Evolutionary conservation across 2,329 filamentous ascomycete species (phyloP).

Genomic region (Nothophoma quercina): DNA sequence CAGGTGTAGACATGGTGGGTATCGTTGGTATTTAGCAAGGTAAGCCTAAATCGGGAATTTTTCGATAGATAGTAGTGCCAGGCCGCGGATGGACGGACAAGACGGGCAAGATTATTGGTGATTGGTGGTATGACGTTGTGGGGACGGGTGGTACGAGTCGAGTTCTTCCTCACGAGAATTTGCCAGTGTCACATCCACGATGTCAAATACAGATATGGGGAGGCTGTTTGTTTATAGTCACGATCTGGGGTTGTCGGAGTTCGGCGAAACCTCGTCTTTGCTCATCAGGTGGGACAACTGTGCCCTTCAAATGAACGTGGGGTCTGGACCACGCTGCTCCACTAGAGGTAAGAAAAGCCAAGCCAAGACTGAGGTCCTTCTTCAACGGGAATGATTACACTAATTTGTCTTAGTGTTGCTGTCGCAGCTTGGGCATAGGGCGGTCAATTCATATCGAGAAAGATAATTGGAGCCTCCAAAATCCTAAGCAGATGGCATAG

Average conservation of each 20-base stretch:
- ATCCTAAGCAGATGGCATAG: neutral
- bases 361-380: slow-evolving; percentile 40
- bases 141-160: slow-evolving; percentile 12
- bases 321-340: slow-evolving; percentile 29
- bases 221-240: slow-evolving; percentile 27
- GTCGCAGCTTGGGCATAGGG: slow-evolving; percentile 4
- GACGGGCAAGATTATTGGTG: slow-evolving; percentile 2
- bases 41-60: slow-evolving; percentile 10
- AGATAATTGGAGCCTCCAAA: neutral
- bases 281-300: slow-evolving; percentile 34
- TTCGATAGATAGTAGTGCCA: slow-evolving; percentile 16
- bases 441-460: slow-evolving; percentile 3
- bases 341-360: slow-evolving; percentile 25
- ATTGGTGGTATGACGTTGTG: slow-evolving; percentile 21
- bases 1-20: slow-evolving; percentile 22
- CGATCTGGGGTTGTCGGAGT: slow-evolving; percentile 33
- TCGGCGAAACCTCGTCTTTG: slow-evolving; percentile 40
- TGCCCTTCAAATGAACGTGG: slow-evolving; percentile 25
- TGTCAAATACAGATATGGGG: neutral
- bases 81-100: slow-evolving; percentile 14
- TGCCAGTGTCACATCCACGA: slow-evolving; percentile 3
- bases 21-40: slow-evolving; percentile 16
- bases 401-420: slow-evolving; percentile 25
- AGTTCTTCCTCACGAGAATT: slow-evolving; percentile 9
- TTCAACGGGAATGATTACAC: slow-evolving; percentile 34